Evolutionary conservation across 495 filamentous ascomycete species (phyloP).

Genomic region (Xylaria palmicola): DNA sequence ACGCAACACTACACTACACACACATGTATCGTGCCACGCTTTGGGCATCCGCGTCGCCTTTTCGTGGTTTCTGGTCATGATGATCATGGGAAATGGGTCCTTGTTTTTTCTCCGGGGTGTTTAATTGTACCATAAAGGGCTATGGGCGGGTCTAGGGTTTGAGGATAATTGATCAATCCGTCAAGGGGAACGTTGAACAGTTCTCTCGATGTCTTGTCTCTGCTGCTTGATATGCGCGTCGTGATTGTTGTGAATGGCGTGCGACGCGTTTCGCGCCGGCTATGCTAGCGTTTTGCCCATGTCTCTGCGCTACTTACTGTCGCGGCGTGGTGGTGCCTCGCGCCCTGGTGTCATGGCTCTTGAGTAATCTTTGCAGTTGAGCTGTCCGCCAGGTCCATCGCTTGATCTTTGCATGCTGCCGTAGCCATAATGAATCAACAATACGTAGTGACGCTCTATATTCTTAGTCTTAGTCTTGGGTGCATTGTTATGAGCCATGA

Average conservation of each 20-base stretch:
- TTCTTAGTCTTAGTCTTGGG: too few relatives aligned
- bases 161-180: conserved; percentile 28
- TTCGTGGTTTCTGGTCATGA: conserved; percentile 31
- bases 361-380: too few relatives aligned
- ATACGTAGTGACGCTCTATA: too few relatives aligned
- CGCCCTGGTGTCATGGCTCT: too few relatives aligned
- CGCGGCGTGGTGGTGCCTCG: too few relatives aligned
- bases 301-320: too few relatives aligned
- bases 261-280: neutral
- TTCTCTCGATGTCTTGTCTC: too few relatives aligned
- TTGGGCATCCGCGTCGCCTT: conserved; percentile 21
- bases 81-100: conserved; percentile 34
- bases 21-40: conserved; percentile 11
- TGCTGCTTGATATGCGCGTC: neutral
- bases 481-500: too few relatives aligned
- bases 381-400: too few relatives aligned
- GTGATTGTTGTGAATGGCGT: conserved; percentile 3
- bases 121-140: conserved; percentile 40
- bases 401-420: too few relatives aligned
- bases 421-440: too few relatives aligned
- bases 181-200: conserved; percentile 9
- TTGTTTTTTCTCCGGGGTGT: conserved; percentile 35
- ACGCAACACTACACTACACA: conserved; percentile 3
- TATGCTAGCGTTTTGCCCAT: too few relatives aligned
- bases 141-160: conserved; percentile 24